These are phyloP conservation scores for Silene conica DNA, from an alignment of 148 eudicot genomes.

Conservation along the genomic window DNA sequence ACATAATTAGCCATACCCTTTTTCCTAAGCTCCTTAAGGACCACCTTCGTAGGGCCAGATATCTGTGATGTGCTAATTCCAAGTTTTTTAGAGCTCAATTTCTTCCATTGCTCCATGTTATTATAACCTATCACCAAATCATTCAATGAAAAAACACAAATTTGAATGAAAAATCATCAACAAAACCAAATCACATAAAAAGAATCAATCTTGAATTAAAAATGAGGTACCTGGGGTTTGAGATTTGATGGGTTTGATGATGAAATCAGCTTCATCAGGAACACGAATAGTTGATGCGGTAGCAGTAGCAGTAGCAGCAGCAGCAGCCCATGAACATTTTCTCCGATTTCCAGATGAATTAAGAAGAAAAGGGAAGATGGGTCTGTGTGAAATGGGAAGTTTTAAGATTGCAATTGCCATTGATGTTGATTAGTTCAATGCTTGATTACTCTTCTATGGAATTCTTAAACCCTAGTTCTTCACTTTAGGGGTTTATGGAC, in stretches of 20 bases:
- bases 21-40: conserved; percentile 59
- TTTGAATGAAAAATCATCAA: background rate
- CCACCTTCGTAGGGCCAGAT: conserved; percentile 48
- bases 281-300: conserved; percentile 5
- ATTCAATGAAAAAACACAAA: background rate
- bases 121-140: background rate
- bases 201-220: background rate
- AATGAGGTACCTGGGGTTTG: conserved; percentile 16
- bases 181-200: background rate
- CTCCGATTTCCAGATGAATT: too few relatives aligned
- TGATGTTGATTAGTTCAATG: background rate
- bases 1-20: conserved; percentile 35
- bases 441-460: background rate
- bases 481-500: conserved; percentile 18
- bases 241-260: conserved; percentile 14
- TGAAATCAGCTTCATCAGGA: conserved; percentile 16
- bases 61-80: conserved; percentile 61
- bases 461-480: conserved; percentile 22
- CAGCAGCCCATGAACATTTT: conserved; percentile 15
- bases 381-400: conserved; percentile 3
- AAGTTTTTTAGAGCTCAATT: conserved; percentile 59
- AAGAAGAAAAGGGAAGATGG: conserved; percentile 27
- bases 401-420: conserved; percentile 37
- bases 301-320: conserved; percentile 15
- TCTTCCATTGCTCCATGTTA: conserved; percentile 48